phyloP scores from a whole-genome alignment of 768 basidiomycete genomes.

The Austroboletus eburneus region DNA sequence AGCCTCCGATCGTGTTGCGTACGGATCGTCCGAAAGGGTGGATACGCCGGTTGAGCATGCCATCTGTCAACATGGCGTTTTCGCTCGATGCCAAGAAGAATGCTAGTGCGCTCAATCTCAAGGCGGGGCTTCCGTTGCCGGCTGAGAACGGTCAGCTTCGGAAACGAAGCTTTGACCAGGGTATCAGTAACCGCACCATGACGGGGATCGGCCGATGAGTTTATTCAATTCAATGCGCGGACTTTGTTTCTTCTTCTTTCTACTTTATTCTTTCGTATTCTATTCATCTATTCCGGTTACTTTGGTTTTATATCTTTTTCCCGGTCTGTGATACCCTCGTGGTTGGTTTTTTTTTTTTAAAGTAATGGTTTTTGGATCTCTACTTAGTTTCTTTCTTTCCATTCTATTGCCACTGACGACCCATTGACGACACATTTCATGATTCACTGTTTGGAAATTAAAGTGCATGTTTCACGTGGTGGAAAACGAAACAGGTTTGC shows the following conservation, averaged over 20 bases:
- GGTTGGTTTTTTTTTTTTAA: no score
- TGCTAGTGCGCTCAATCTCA: slow-evolving; percentile 40
- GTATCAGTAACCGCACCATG: slow-evolving; percentile 47
- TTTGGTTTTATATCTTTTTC: neutral
- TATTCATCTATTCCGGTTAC: no score
- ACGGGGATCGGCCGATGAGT: slow-evolving; percentile 44
- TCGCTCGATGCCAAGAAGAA: slow-evolving; percentile 55
- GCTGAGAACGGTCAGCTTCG: slow-evolving; percentile 49
- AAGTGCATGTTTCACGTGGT: no score
- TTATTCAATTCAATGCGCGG: no score
- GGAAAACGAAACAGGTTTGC: no score
- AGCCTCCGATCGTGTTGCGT: slow-evolving; percentile 42
- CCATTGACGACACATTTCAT: neutral
- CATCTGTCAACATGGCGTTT: slow-evolving; percentile 57
- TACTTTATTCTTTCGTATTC: no score
- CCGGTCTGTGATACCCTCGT: slow-evolving; percentile 7
- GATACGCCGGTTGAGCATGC: slow-evolving; percentile 78
- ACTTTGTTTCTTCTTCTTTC: no score
- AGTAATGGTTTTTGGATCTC: no score
- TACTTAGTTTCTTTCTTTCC: no score
- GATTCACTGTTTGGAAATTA: no score
- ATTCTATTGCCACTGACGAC: neutral
- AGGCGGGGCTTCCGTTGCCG: slow-evolving; percentile 26
- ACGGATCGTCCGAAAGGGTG: slow-evolving; percentile 63
- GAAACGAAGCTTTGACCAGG: slow-evolving; percentile 32